These are phyloP conservation scores for Cyberlindnera meyerae DNA, from an alignment of 805 yeast genomes.

Conservation along the genomic window DNA sequence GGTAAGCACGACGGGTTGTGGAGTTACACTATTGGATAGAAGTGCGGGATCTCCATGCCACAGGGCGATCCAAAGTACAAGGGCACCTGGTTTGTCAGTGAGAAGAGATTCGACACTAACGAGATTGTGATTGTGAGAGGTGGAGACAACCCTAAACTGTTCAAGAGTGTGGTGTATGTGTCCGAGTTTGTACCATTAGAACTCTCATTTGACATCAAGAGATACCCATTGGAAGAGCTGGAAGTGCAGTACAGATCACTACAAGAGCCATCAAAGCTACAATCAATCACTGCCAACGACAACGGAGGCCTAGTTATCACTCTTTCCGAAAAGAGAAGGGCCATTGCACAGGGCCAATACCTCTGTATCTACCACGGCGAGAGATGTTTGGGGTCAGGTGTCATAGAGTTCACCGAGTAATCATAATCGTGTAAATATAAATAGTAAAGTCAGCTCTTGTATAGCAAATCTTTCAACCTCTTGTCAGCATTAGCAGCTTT, in stretches of 20 bases:
- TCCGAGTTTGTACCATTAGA: conserved; percentile 30
- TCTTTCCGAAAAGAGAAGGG: conserved; percentile 48
- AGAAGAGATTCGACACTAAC: conserved; percentile 57
- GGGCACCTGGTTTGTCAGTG: conserved; percentile 87
- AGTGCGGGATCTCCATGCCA: conserved; percentile 75
- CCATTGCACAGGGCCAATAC: conserved; percentile 88
- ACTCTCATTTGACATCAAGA: conserved; percentile 3
- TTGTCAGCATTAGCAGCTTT: conserved; percentile 6
- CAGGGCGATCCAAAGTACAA: conserved; percentile 72
- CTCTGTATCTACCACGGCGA: conserved; percentile 67
- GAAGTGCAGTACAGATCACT: conserved; percentile 69
- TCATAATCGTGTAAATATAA: background rate
- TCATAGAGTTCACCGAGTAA: conserved; percentile 26
- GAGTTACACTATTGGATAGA: conserved; percentile 95
- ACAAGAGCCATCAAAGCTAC: conserved; percentile 49
- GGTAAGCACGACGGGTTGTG: conserved; percentile 85
- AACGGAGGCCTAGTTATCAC: conserved; percentile 28
- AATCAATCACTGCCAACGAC: conserved; percentile 14
- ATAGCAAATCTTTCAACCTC: conserved; percentile 13
- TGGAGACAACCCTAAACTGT: conserved; percentile 51
- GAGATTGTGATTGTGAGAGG: conserved; percentile 80
- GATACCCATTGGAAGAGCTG: conserved; percentile 25
- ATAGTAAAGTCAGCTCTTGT: background rate
- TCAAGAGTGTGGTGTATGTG: conserved; percentile 38
- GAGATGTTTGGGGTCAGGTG: conserved; percentile 64